Evolutionary conservation across 345 rosid species (phyloP), one percentile per base, ranked within the genome.

Genomic region (Euclidium syriacum): DNA sequence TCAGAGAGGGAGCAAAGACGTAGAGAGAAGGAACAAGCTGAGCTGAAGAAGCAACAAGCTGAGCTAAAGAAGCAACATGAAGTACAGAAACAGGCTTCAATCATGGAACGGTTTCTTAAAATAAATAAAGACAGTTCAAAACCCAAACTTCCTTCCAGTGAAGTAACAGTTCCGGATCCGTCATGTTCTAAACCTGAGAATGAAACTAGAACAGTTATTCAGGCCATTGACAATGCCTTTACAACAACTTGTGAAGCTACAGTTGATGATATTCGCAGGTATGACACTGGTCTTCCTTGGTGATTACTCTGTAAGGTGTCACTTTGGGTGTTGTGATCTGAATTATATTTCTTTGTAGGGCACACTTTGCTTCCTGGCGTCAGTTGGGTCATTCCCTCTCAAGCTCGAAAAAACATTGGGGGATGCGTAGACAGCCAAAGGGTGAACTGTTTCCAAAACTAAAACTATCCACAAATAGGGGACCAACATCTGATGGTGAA

Each of bases 21-120:
- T 32, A 72, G 67, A 32, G 88, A 81, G 78, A 94, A 73, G 75
- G 97, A 94, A 79, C 85, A 80, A 67, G 79, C 84, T 44, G 85
- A 85, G 74, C 49, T 77, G 39, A 90, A 84, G 80, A 84, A 65
- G 75, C 75, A 76, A 62, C 78, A 57, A 67, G 79, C 84, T 44
- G 85, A 85, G 74, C 49, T 77, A 42, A 90, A 84, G 80, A 84
- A 65, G 75, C 75, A 76, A 62, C 78, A 57, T 64, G 69, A 81
- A 19, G 53, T 90, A 16, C 77, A 83, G 67, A 94, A 81, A 82
- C 97, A 94, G 67, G 99, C 95, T 58, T 94, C 95, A 27, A 65
- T 90, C 19, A 87, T 94, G 99, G 95, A 94, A 53, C 78, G 81
- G 20, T 90, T 94, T 73, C 87, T 87, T 20, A 90, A 84, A 64